Evolutionary conservation across 202 grass and related monocot genomes (phyloP).

Genomic region (Zoysia matrella): DNA sequence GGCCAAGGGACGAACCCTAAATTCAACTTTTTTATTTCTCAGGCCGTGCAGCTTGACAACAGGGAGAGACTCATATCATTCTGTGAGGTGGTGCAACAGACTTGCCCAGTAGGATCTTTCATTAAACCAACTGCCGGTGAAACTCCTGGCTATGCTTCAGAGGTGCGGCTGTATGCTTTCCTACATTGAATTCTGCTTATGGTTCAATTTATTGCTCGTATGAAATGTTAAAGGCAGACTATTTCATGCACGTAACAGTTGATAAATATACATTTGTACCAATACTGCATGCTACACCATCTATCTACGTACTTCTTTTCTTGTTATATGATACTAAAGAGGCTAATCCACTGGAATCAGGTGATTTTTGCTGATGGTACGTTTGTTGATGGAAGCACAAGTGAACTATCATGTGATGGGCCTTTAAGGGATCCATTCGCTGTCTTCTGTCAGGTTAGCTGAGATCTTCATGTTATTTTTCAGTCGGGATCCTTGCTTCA

Average conservation of each 20-base stretch:
- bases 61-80: slow-evolving; percentile 81
- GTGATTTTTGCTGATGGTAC: slow-evolving; percentile 95
- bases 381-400: slow-evolving; percentile 96
- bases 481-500: background rate
- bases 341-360: slow-evolving; percentile 50
- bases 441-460: slow-evolving; percentile 87
- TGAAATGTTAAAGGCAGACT: background rate
- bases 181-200: slow-evolving; percentile 2
- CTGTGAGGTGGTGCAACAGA: slow-evolving; percentile 92
- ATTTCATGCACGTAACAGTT: slow-evolving; percentile 2
- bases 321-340: background rate
- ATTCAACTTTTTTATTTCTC: background rate
- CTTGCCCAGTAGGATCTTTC: slow-evolving; percentile 82
- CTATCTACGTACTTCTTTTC: background rate
- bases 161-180: slow-evolving; percentile 52
- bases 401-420: slow-evolving; percentile 93
- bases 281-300: background rate
- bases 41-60: slow-evolving; percentile 87
- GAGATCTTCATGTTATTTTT: slow-evolving; percentile 7
- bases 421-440: slow-evolving; percentile 91
- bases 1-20: background rate
- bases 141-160: slow-evolving; percentile 98
- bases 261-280: background rate
- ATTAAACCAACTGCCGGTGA: slow-evolving; percentile 84
- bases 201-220: background rate